These are phyloP conservation scores for Cardiospermum halicacabum DNA, from an alignment of 345 rosid genomes.

Conservation along the genomic window DNA sequence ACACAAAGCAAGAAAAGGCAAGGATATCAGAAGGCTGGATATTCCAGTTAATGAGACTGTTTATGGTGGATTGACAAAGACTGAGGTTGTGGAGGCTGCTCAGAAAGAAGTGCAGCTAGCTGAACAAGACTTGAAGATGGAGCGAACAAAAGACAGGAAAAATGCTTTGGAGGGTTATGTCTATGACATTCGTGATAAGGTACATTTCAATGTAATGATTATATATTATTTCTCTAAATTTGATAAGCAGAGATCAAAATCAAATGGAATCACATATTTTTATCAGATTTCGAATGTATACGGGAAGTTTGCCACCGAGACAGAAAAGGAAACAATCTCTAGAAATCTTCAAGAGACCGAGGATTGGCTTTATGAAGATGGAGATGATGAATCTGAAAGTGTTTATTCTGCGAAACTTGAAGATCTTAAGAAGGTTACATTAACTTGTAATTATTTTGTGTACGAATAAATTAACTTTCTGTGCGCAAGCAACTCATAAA, in stretches of 20 bases:
- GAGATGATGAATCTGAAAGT: constrained; percentile 68
- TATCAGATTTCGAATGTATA: constrained; percentile 60
- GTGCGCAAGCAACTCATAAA: background rate
- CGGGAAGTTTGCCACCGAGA: constrained; percentile 47
- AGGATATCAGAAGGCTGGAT: constrained; percentile 40
- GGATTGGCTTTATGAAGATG: constrained; percentile 88
- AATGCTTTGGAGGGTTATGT: constrained; percentile 80
- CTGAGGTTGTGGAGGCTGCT: constrained; percentile 47
- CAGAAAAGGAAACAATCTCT: constrained; percentile 57
- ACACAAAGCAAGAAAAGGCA: constrained; percentile 29
- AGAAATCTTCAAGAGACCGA: constrained; percentile 64
- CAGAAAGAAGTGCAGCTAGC: constrained; percentile 54
- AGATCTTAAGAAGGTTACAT: constrained; percentile 50
- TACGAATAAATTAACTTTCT: constrained; percentile 1
- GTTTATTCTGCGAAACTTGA: constrained; percentile 50
- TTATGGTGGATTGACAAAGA: constrained; percentile 50
- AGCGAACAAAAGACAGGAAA: constrained; percentile 61
- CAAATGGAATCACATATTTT: constrained; percentile 1
- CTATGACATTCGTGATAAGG: constrained; percentile 85
- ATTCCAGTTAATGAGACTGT: constrained; percentile 45
- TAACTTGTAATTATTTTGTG: background rate
- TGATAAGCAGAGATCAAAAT: background rate
- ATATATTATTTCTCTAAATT: background rate
- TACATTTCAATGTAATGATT: constrained; percentile 16
- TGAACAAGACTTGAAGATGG: constrained; percentile 62